Evolutionary conservation across 2,329 filamentous ascomycete genomes (phyloP), one percentile per base, ranked within the genome.

Genomic region (Ophiostoma ips): DNA sequence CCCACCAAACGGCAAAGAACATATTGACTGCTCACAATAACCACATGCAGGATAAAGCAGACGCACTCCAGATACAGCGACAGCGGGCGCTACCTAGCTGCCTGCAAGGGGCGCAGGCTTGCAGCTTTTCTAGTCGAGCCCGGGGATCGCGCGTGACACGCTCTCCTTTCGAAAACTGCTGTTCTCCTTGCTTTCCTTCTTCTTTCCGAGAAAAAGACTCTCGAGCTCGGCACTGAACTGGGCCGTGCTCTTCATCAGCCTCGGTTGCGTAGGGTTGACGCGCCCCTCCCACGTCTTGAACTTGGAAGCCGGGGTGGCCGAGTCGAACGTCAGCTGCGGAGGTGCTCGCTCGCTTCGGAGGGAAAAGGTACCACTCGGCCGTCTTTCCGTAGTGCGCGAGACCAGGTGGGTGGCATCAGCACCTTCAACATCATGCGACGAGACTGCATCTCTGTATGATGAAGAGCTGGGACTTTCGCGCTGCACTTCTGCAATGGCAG

Each of bases 241-340:
- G 4, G 52, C 44, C 1, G 56, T 57, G 36, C 55, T 58, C 16
- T 50, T 51, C 54, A 57, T 48, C 33, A 56, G 34, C 2, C 51
- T 50, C 0, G 48, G 51, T 34, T 54, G 49, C 7, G 18, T 46
- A 6, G 48, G 51, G 35, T 50, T 55, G 5, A 50, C 30, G 13
- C 51, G 47, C 2, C 58, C 58, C 21, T 47, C 56, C 58, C 58
- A 60, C 1, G 57, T 57, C 46, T 38, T 52, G 38, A 51, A 58
- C 37, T 58, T 60, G 30, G 49, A 47, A 24, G 51, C 55, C 52
- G 57, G 30, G 24, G 44, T 11, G 12, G 10, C 13, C 16, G 31
- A 4, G 9, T 30, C 16, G n/a, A 33, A 15, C 13, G 37, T 21
- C 12, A 45, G 37, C 21, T 40, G 35, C n/a, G 28, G 8, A 10